These are phyloP conservation scores for Pythium chondricola DNA, from an alignment of 352 stramenopile genomes.

Conservation along the genomic window DNA sequence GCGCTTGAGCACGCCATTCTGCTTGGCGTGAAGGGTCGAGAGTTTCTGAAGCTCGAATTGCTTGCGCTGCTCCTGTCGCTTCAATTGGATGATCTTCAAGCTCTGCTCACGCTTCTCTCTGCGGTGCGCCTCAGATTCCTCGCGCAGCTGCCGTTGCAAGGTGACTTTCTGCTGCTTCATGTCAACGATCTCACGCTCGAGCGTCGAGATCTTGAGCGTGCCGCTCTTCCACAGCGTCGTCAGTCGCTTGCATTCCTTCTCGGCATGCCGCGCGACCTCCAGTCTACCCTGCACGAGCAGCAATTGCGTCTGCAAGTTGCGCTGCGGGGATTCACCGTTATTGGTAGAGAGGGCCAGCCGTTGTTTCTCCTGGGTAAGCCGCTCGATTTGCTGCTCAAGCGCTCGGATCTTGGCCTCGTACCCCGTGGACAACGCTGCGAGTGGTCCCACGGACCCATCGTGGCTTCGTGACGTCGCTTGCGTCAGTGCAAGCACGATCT, in stretches of 20 bases:
- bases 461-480: slow-evolving; percentile 2
- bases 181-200: slow-evolving; percentile 37
- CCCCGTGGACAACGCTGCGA: slow-evolving; percentile 26
- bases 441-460: slow-evolving; percentile 13
- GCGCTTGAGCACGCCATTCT: slow-evolving; percentile 44
- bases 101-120: slow-evolving; percentile 38
- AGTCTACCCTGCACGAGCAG: slow-evolving; percentile 25
- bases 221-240: slow-evolving; percentile 27
- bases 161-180: slow-evolving; percentile 43
- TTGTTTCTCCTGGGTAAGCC: slow-evolving; percentile 26
- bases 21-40: slow-evolving; percentile 29
- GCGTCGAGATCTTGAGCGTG: slow-evolving; percentile 37
- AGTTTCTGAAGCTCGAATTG: slow-evolving; percentile 52
- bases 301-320: slow-evolving; percentile 18
- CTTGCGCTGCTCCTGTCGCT: slow-evolving; percentile 52
- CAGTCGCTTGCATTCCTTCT: slow-evolving; percentile 33
- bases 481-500: slow-evolving; percentile 27
- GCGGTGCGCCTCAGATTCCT: slow-evolving; percentile 31
- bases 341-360: slow-evolving; percentile 16
- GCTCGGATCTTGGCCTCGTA: slow-evolving; percentile 39
- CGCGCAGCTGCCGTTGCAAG: slow-evolving; percentile 32
- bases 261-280: slow-evolving; percentile 26
- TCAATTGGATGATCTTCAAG: slow-evolving; percentile 44
- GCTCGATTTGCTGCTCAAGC: slow-evolving; percentile 24
- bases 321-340: slow-evolving; percentile 3